Percentiles rank a stretch among this genome's conserved stretches.
Conservation (phyloP, 345 rosid species). For the Syzygium grande region DNA sequence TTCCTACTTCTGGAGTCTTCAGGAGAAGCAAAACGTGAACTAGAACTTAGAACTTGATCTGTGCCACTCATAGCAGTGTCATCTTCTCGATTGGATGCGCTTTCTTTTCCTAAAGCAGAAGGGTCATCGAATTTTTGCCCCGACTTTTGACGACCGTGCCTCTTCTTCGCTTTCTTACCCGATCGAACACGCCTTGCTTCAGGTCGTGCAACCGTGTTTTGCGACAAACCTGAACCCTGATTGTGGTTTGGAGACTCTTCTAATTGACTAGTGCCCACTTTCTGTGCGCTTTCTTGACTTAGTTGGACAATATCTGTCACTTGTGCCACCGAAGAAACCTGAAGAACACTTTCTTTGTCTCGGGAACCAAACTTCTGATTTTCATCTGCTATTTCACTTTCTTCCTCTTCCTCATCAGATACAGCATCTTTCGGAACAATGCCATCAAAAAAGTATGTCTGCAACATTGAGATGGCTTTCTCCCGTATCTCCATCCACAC, state of each 20-base stretch:
- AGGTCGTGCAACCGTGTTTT: slow-evolving; percentile 25
- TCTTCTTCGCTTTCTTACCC: slow-evolving; percentile 94
- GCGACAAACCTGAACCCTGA: slow-evolving; percentile 46
- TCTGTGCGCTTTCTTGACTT: slow-evolving; percentile 45
- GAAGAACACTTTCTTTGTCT: slow-evolving; percentile 35
- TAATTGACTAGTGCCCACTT: slow-evolving; percentile 26
- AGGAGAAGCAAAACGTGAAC: slow-evolving; percentile 81
- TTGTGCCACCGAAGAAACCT: slow-evolving; percentile 39
- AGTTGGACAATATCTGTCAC: slow-evolving; percentile 34
- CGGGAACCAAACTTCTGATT: slow-evolving; percentile 26
- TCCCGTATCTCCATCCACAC: slow-evolving; percentile 99
- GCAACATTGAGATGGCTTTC: slow-evolving; percentile 78
- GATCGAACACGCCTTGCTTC: slow-evolving; percentile 74
- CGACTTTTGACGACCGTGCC: slow-evolving; percentile 68
- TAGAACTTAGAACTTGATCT: slow-evolving; percentile 68
- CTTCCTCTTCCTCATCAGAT: slow-evolving; percentile 79
- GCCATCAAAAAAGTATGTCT: slow-evolving; percentile 76
- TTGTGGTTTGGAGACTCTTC: slow-evolving; percentile 48
- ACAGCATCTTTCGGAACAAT: slow-evolving; percentile 57
- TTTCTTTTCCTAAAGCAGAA: slow-evolving; percentile 55
- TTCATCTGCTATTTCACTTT: slow-evolving; percentile 50
- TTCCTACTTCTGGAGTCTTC: slow-evolving; percentile 77
- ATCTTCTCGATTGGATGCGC: slow-evolving; percentile 70
- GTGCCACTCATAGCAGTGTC: slow-evolving; percentile 86
- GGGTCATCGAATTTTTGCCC: slow-evolving; percentile 52